Base-by-base conservation (phyloP, 108 stramenopile genomes). In the Discostella stelligeroides region DNA sequence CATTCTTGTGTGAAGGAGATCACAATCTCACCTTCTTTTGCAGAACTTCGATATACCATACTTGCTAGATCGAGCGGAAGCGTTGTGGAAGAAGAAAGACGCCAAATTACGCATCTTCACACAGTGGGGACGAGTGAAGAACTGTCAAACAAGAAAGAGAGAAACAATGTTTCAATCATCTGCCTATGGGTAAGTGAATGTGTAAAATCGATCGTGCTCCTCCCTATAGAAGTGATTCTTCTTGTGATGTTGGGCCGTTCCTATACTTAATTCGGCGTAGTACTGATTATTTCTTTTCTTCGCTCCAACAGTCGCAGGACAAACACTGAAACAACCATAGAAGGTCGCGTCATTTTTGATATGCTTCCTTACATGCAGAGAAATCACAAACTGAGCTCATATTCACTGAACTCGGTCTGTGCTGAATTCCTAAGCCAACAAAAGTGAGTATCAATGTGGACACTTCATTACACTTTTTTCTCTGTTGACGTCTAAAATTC, bases 1-100 rank as follows among this genome's bases (percentile, higher is more conserved):
- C 23, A 13, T 8, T 24, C n/a, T 17, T 23, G 2, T 23, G 9
- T 53, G 18, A 24, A 27, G 24, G 1, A 3, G 11, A 24, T 8
- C 51, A 25, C 15, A 23, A 18, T 49, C 6, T 53, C 51, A 24
- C 24, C 51, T 2, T 23, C 6, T 2, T 28, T 11, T 86, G 17
- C 85, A 98, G 80, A 98, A 98, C 85, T 99, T 99, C 84, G 99
- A 99, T 74, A 93, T 99, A 29, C 97, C 98, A 7, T 99, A 99
- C 81, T 73, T 99, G 29, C 80, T 99, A 53, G 95, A 98, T 75
- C 88, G 99, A 25, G 99, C 99, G 12, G 89, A 88, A 29, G 73
- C 92, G 2, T 80, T 99, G 1, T 72, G 63, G 50, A 87, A 74
- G 45, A 73, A 70, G 63, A 79, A 81, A 42, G 65, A 54, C 17